These are phyloP conservation scores for Vitis hybrid DNA, from an alignment of 177 flowering plant genomes.

Conservation along the genomic window DNA sequence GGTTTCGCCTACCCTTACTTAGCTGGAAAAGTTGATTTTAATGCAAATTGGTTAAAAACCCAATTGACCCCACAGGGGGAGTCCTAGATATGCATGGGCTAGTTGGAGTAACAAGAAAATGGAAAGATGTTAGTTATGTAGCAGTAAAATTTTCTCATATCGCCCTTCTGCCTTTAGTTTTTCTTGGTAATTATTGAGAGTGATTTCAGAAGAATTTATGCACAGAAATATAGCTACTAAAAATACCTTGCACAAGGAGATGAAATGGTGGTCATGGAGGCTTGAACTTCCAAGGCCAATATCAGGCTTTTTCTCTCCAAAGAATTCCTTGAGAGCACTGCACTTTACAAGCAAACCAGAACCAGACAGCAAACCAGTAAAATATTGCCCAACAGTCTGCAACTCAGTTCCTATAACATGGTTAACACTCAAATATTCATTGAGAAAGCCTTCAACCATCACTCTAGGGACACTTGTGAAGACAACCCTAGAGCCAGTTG, in stretches of 20 bases:
- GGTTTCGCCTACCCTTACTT: too few relatives aligned
- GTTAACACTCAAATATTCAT: conserved; percentile 66
- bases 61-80: too few relatives aligned
- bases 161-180: too few relatives aligned
- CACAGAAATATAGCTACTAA: too few relatives aligned
- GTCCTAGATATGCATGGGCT: too few relatives aligned
- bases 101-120: too few relatives aligned
- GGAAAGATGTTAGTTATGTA: too few relatives aligned
- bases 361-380: conserved; percentile 52
- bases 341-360: conserved; percentile 73
- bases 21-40: too few relatives aligned
- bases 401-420: conserved; percentile 72
- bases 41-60: too few relatives aligned
- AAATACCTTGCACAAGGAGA: conserved; percentile 71
- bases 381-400: conserved; percentile 44
- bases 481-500: conserved; percentile 43
- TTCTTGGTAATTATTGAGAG: too few relatives aligned
- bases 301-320: conserved; percentile 69
- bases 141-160: too few relatives aligned
- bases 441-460: conserved; percentile 78
- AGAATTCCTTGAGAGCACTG: conserved; percentile 54
- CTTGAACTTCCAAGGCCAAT: conserved; percentile 60
- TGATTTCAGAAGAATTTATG: too few relatives aligned
- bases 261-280: conserved; percentile 55
- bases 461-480: conserved; percentile 73